Evolutionary conservation across 805 yeast species (phyloP).

Genomic region (Monosporozyma servazzii): DNA sequence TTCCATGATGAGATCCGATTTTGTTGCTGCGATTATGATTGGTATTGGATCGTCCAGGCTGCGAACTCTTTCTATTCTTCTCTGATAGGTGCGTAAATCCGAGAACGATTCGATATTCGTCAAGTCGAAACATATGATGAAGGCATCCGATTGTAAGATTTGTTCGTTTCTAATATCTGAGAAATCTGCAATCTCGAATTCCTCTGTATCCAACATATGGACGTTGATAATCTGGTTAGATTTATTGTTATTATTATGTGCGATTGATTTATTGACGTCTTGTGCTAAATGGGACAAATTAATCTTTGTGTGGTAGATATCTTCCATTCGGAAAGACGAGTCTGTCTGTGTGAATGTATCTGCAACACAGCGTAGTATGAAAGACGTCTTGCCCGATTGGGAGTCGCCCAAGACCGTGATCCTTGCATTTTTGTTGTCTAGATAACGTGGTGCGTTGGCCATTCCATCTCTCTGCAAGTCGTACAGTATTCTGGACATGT

Average conservation of each 20-base stretch:
- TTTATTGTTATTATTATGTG: no score
- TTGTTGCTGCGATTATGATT: conserved; percentile 16
- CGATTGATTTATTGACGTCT: not conserved
- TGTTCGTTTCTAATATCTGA: conserved; percentile 19
- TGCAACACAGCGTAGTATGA: conserved; percentile 17
- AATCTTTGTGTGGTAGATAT: conserved; percentile 13
- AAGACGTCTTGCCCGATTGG: conserved; percentile 20
- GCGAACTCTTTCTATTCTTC: conserved; percentile 16
- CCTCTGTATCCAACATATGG: conserved; percentile 19
- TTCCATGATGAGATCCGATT: conserved; percentile 12
- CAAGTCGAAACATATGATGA: conserved; percentile 22
- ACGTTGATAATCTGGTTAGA: conserved; percentile 6
- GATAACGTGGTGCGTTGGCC: conserved; percentile 10
- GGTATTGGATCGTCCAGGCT: conserved; percentile 15
- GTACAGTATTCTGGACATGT: conserved; percentile 4
- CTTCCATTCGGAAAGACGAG: conserved; percentile 7
- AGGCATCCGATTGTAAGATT: conserved; percentile 25
- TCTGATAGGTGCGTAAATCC: conserved; percentile 12
- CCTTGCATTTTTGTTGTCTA: conserved; percentile 13
- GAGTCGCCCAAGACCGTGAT: conserved; percentile 22
- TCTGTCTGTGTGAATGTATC: conserved; percentile 7
- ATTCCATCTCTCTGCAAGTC: conserved; percentile 4
- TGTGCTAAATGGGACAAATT: not conserved
- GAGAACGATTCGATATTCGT: conserved; percentile 16
- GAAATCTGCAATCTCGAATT: conserved; percentile 16